Evolutionary conservation across 2,329 filamentous ascomycete species (phyloP).

Genomic region (Fusarium mangiferae): DNA sequence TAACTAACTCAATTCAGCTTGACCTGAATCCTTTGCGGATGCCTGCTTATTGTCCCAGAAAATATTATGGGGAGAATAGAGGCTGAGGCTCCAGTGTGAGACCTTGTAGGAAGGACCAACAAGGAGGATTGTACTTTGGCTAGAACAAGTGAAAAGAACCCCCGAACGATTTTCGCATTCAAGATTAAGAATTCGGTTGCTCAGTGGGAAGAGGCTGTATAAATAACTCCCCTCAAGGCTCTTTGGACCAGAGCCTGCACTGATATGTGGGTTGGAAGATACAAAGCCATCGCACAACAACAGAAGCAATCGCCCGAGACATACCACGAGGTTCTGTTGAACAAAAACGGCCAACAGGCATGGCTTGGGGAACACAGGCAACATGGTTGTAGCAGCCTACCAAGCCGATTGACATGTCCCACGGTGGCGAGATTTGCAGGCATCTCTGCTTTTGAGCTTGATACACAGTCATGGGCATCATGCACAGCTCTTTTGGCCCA

Average conservation of each 20-base stretch:
- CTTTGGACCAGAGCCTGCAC: not conserved
- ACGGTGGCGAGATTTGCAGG: constrained; percentile 24
- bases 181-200: not conserved
- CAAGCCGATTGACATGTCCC: not conserved
- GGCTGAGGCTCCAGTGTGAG: constrained; percentile 35
- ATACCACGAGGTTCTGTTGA: constrained; percentile 13
- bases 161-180: not conserved
- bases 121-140: not conserved
- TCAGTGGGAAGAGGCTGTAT: not conserved
- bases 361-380: constrained; percentile 1
- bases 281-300: constrained; percentile 6
- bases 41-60: constrained; percentile 15
- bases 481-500: constrained; percentile 3
- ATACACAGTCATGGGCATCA: constrained; percentile 2
- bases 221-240: not conserved
- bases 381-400: not conserved
- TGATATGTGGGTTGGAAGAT: not conserved
- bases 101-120: constrained; percentile 15
- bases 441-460: constrained; percentile 2
- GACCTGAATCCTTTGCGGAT: constrained; percentile 1
- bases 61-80: constrained; percentile 8
- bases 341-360: constrained; percentile 22
- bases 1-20: constrained; percentile 20
- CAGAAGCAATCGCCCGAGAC: constrained; percentile 19
- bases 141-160: constrained; percentile 6